phyloP scores from a whole-genome alignment of 163 green algal species.

The Chloroidium sp. region DNA sequence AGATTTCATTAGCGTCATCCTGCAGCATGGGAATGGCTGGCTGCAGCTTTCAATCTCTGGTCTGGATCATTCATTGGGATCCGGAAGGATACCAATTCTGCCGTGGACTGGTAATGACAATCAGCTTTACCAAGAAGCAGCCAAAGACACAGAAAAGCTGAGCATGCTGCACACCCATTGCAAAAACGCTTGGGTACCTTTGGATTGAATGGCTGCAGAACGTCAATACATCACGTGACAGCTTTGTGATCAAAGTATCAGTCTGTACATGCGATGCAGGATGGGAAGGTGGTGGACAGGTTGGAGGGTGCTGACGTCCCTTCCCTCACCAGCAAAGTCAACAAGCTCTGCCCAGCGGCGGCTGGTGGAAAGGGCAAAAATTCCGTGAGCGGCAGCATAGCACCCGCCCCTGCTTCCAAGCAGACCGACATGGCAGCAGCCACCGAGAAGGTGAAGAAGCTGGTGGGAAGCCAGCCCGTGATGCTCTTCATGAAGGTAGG shows the following conservation, averaged over 20 bases:
- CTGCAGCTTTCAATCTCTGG: too few species aligned
- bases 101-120: too few species aligned
- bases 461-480: conserved; percentile 27
- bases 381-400: not conserved
- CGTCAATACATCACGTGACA: not conserved
- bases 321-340: conserved; percentile 44
- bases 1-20: too few species aligned
- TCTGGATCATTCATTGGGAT: too few species aligned
- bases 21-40: too few species aligned
- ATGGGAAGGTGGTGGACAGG: conserved; percentile 47
- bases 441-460: conserved; percentile 7
- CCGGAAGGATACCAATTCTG: too few species aligned
- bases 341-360: conserved; percentile 7
- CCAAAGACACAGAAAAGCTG: too few species aligned
- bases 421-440: not conserved
- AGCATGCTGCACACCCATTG: too few species aligned
- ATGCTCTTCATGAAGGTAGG: conserved; percentile 93
- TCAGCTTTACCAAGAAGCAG: too few species aligned
- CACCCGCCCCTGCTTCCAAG: conserved; percentile 11
- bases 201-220: too few species aligned
- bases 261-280: conserved; percentile 1
- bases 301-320: conserved; percentile 72
- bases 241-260: not conserved
- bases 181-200: too few species aligned
- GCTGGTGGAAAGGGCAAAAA: not conserved